Evolutionary conservation across 2,329 filamentous ascomycete species (phyloP).

Genomic region (Fusarium sp.): DNA sequence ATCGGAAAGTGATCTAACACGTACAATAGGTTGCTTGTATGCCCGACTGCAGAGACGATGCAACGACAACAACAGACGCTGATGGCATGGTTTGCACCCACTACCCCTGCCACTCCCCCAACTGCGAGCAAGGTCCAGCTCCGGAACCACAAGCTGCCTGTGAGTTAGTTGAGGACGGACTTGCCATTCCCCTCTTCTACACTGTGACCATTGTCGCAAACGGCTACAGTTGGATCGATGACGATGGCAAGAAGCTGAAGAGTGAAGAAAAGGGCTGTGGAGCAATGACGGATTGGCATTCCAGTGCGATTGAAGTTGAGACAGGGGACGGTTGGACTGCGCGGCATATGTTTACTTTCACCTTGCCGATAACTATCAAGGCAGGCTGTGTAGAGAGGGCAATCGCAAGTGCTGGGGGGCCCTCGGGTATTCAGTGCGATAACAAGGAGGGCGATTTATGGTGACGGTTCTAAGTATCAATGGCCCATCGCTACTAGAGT

Average conservation of each 20-base stretch:
- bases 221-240: not conserved
- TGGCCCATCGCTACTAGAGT: no score
- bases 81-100: not conserved
- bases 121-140: not conserved
- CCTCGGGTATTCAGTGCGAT: not conserved
- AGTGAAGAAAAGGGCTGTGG: not conserved
- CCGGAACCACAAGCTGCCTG: not conserved
- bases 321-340: not conserved
- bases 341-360: not conserved
- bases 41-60: not conserved
- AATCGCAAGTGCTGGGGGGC: not conserved
- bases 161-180: not conserved
- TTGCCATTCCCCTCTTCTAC: not conserved
- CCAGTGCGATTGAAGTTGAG: not conserved
- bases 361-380: not conserved
- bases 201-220: not conserved
- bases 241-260: not conserved
- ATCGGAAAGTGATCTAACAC: rapidly evolving
- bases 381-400: not conserved
- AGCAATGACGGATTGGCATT: not conserved
- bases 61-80: not conserved
- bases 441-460: not conserved
- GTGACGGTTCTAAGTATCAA: not conserved
- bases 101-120: not conserved
- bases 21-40: not conserved